Conservation (phyloP, 768 basidiomycete genomes). For the Pleurotus pulmonarius region DNA sequence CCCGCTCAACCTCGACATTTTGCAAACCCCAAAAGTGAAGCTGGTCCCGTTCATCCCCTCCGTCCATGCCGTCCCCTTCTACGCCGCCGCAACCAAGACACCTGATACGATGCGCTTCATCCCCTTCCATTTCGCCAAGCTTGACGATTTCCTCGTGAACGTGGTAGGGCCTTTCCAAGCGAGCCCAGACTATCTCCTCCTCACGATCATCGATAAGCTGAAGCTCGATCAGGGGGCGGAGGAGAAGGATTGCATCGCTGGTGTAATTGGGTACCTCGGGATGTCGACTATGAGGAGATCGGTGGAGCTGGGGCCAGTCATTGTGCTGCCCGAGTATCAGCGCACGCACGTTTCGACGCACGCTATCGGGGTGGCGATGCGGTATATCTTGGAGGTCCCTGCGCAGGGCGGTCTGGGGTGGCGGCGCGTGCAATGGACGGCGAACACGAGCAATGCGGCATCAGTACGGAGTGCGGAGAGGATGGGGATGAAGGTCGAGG, state of each 20-base stretch:
- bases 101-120: constrained; percentile 34
- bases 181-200: constrained; percentile 27
- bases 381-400: constrained; percentile 17
- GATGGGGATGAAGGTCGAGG: constrained; percentile 45
- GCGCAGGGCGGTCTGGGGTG: constrained; percentile 35
- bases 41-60: constrained; percentile 40
- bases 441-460: constrained; percentile 31
- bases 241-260: constrained; percentile 35
- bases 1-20: constrained; percentile 26
- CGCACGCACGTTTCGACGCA: constrained; percentile 38
- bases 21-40: constrained; percentile 38
- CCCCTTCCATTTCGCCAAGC: constrained; percentile 29
- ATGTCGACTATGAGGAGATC: neutral
- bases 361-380: constrained; percentile 28
- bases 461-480: constrained; percentile 37
- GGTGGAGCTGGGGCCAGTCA: constrained; percentile 34
- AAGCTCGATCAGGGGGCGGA: constrained; percentile 18
- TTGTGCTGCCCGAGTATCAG: constrained; percentile 37
- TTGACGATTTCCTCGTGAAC: constrained; percentile 21
- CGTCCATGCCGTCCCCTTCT: constrained; percentile 25
- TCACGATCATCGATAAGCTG: constrained; percentile 47
- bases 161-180: constrained; percentile 20
- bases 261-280: constrained; percentile 37
- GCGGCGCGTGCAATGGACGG: constrained; percentile 45
- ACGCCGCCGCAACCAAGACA: constrained; percentile 15